Base-by-base conservation (phyloP, 1,139 yeast species). In the Pichia sp. region DNA sequence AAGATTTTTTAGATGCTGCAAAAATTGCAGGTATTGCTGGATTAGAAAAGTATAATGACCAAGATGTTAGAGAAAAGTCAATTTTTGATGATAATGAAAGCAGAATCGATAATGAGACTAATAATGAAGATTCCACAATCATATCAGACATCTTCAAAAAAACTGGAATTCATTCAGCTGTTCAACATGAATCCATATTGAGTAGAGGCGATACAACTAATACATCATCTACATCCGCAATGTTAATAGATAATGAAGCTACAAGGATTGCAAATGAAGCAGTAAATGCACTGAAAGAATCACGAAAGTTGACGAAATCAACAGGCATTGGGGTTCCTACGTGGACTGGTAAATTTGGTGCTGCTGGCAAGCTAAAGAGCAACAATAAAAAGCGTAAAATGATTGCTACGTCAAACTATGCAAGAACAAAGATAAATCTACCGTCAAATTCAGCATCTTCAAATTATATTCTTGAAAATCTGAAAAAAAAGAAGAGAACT, bases 341-440 rank as follows among this genome's bases (percentile, higher is more conserved):
- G 0, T 92, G 97, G 95, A 92, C 98, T 0, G 98, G 98, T 0
- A 78, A 78, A 56, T 88, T 84, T 69, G 98, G 98, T 0, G 65
- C 71, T 23, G 96, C 96, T 0, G 96, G 96, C 49, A 58, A 43
- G 39, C 6, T 22, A 15, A 18, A 29, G 11, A 36, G 9, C 13
- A 8, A 26, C 7, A 27, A 29, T 18, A 37, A 27, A 18, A 22
- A 13, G 13, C 27, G n/a, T 12, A 23, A 18, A 12, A 6, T 39
- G 8, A 4, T 16, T 32, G 22, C 11, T 18, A 15, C 22, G 7
- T 11, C 35, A 16, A 18, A 22, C 4, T 18, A 15, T 8, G 11
- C 7, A 32, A 38, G 5, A n/a, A n/a, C n/a, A n/a, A n/a, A n/a
- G n/a, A n/a, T n/a, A n/a, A n/a, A n/a, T n/a, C n/a, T n/a, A n/a